phyloP scores from a whole-genome alignment of 768 basidiomycete genomes.

The Lactifluus piperatus region DNA sequence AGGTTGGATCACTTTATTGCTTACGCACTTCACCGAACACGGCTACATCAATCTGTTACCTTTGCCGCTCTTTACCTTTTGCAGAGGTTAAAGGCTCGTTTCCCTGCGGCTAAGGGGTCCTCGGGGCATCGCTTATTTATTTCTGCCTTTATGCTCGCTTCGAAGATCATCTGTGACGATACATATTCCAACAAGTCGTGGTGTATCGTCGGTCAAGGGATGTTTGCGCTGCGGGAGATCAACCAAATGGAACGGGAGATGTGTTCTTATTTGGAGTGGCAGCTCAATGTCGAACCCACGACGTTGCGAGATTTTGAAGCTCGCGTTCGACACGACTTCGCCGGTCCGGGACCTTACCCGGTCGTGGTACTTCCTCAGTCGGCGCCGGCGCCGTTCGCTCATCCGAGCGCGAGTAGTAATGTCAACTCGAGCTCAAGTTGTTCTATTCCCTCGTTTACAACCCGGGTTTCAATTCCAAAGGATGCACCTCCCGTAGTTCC shows the following conservation, averaged over 20 bases:
- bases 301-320: constrained; percentile 54
- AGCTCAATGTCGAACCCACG: constrained; percentile 62
- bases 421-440: constrained; percentile 19
- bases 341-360: constrained; percentile 47
- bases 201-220: constrained; percentile 54
- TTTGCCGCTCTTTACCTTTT: constrained; percentile 61
- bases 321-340: constrained; percentile 53
- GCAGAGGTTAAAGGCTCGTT: constrained; percentile 81
- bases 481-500: constrained; percentile 18
- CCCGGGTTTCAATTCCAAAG: constrained; percentile 17
- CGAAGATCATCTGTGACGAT: constrained; percentile 63
- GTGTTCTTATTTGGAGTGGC: constrained; percentile 91
- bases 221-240: constrained; percentile 72
- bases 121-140: constrained; percentile 88
- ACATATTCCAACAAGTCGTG: constrained; percentile 63
- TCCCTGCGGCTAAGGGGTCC: constrained; percentile 83
- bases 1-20: constrained; percentile 74
- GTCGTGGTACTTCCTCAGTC: constrained; percentile 49
- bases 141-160: constrained; percentile 88
- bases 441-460: constrained; percentile 22
- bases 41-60: constrained; percentile 50
- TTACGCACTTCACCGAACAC: constrained; percentile 76
- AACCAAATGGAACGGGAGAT: constrained; percentile 98
- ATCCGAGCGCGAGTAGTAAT: constrained; percentile 11
- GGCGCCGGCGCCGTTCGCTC: constrained; percentile 24